These are phyloP conservation scores for Populus pruinosa DNA, from an alignment of 345 rosid species.

Conservation along the genomic window DNA sequence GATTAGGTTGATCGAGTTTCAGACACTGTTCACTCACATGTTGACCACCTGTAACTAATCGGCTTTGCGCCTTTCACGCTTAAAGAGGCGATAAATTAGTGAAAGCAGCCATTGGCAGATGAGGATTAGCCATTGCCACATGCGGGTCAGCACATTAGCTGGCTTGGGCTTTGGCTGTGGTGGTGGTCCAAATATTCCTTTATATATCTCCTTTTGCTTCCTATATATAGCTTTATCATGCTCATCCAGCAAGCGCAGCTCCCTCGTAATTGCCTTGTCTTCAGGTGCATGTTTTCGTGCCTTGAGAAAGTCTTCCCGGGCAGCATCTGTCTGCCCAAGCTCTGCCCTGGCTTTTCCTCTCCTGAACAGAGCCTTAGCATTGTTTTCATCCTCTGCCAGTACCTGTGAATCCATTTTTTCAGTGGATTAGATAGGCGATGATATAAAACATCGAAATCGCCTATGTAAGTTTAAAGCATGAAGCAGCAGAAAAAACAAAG, in stretches of 20 bases:
- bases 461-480: background rate
- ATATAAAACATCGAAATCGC: background rate
- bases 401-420: conserved; percentile 43
- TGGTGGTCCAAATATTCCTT: conserved; percentile 68
- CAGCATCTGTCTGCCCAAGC: conserved; percentile 90
- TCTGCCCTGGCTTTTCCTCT: conserved; percentile 89
- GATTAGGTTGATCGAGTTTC: background rate
- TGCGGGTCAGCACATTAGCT: conserved; percentile 7
- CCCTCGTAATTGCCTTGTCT: conserved; percentile 75
- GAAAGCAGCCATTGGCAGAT: conserved; percentile 19
- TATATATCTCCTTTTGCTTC: conserved; percentile 81
- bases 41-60: background rate
- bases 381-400: conserved; percentile 82
- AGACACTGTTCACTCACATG: background rate
- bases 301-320: conserved; percentile 78
- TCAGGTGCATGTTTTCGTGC: conserved; percentile 80
- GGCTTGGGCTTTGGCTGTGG: conserved; percentile 27
- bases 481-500: background rate
- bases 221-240: conserved; percentile 77
- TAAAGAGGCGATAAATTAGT: conserved; percentile 7
- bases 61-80: conserved; percentile 11
- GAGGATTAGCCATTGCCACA: conserved; percentile 15
- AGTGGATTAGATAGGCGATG: background rate
- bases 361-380: conserved; percentile 82
- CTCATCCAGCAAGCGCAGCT: conserved; percentile 64